Percentiles rank a stretch among this genome's conserved stretches.
These are phyloP conservation scores for Torulaspora maleeae DNA, from an alignment of 805 yeast genomes.

Conservation along the genomic window DNA sequence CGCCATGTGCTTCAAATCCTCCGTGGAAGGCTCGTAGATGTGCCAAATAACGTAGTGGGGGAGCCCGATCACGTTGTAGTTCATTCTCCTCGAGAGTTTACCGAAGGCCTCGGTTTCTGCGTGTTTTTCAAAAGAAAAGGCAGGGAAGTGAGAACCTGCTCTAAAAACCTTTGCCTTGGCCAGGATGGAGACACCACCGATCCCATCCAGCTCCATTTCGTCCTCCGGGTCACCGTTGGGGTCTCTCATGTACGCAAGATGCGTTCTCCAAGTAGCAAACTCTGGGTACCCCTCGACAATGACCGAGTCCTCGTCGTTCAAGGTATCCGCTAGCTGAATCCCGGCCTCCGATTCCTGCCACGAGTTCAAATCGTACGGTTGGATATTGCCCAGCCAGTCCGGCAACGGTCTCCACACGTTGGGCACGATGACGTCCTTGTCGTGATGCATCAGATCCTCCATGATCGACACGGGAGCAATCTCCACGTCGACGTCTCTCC, in stretches of 20 bases:
- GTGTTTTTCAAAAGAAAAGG: slow-evolving; percentile 90
- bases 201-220: slow-evolving; percentile 91
- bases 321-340: slow-evolving; percentile 61
- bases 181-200: slow-evolving; percentile 93
- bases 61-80: slow-evolving; percentile 78
- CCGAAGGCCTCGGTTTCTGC: slow-evolving; percentile 99
- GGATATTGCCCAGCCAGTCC: slow-evolving; percentile 79
- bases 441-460: slow-evolving; percentile 90
- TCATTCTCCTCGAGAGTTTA: slow-evolving; percentile 80
- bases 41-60: slow-evolving; percentile 98
- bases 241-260: slow-evolving; percentile 88
- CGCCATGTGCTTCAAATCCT: slow-evolving; percentile 82
- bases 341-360: slow-evolving; percentile 88
- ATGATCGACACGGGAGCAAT: slow-evolving; percentile 76
- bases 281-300: slow-evolving; percentile 97
- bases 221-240: slow-evolving; percentile 93
- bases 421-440: slow-evolving; percentile 89
- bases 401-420: slow-evolving; percentile 90
- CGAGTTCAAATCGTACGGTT: slow-evolving; percentile 78
- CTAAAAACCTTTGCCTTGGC: slow-evolving; percentile 84
- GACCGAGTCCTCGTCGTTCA: slow-evolving; percentile 84
- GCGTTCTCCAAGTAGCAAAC: slow-evolving; percentile 97
- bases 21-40: slow-evolving; percentile 90
- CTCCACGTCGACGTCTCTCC: slow-evolving; percentile 99
- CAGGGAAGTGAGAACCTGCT: slow-evolving; percentile 91